These are phyloP conservation scores for Termitomyces sp. DNA, from an alignment of 768 basidiomycete species.

Conservation along the genomic window DNA sequence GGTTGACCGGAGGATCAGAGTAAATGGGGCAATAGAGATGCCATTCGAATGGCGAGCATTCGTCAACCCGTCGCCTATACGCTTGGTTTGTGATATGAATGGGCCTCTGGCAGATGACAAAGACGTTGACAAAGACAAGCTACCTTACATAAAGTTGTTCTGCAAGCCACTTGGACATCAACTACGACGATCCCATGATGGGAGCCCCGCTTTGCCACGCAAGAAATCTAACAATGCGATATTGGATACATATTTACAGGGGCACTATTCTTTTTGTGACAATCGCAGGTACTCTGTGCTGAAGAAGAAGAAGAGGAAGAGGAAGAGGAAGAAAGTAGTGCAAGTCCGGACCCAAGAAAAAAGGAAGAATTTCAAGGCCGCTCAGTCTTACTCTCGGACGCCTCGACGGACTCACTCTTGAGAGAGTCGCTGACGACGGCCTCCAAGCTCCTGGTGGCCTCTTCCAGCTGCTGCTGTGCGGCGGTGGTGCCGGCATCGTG, in stretches of 20 bases:
- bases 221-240: background rate
- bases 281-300: background rate
- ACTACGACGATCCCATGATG: constrained; percentile 26
- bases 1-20: no score
- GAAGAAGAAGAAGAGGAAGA: background rate
- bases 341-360: background rate
- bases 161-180: constrained; percentile 23
- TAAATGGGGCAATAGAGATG: no score
- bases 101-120: constrained; percentile 28
- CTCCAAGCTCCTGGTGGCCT: constrained; percentile 21
- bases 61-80: background rate
- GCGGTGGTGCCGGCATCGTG: constrained; percentile 4
- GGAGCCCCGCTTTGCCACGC: background rate
- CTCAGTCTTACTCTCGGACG: background rate
- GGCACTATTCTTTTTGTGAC: no score
- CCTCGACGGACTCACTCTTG: constrained; percentile 14
- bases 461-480: constrained; percentile 20
- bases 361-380: background rate
- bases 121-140: constrained; percentile 34
- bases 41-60: no score
- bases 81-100: background rate
- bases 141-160: constrained; percentile 31
- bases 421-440: constrained; percentile 19
- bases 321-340: background rate
- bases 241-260: constrained; percentile 1